A percentile compares a stretch with the other conserved stretches of the same genome.
Evolutionary conservation across 2,329 filamentous ascomycete genomes (phyloP).

Genomic region (Phaeophleospora eucalypticola): DNA sequence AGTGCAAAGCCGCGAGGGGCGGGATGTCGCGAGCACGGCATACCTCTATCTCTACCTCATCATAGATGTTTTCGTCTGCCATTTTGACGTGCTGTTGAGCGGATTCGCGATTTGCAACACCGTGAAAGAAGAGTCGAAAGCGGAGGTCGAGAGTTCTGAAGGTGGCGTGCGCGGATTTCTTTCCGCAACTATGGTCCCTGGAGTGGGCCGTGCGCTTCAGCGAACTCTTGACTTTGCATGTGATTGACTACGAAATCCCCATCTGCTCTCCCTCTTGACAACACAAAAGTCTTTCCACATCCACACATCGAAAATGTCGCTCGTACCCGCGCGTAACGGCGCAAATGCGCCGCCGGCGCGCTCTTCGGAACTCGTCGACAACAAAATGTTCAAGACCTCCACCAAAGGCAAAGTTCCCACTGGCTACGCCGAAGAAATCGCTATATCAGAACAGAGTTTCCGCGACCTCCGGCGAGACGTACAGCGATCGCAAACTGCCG

Average conservation of each 20-base stretch:
- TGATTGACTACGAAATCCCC: neutral
- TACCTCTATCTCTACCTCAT: slow-evolving; percentile 91
- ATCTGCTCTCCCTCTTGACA: neutral
- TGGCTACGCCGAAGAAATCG: slow-evolving; percentile 81
- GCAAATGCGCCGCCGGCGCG: slow-evolving; percentile 32
- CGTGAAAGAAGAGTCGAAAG: neutral
- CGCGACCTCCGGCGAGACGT: slow-evolving; percentile 80
- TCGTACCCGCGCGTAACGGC: slow-evolving; percentile 32
- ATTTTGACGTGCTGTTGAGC: slow-evolving; percentile 6
- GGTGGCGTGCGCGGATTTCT: no score
- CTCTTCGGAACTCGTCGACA: slow-evolving; percentile 23
- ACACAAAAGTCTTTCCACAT: slow-evolving; percentile 9
- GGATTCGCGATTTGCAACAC: neutral
- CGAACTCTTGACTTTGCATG: no score
- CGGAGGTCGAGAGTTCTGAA: neutral
- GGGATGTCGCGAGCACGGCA: neutral
- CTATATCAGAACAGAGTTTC: slow-evolving; percentile 87
- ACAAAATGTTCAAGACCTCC: slow-evolving; percentile 30
- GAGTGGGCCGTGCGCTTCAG: no score
- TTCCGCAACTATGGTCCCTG: no score
- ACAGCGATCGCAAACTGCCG: slow-evolving; percentile 43
- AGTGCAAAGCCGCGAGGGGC: neutral
- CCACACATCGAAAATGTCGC: slow-evolving; percentile 26
- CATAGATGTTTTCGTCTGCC: slow-evolving; percentile 62
- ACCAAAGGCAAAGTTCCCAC: slow-evolving; percentile 55